These are phyloP conservation scores for Cyberlindnera mississippiensis DNA, from an alignment of 805 yeast species.

Conservation along the genomic window DNA sequence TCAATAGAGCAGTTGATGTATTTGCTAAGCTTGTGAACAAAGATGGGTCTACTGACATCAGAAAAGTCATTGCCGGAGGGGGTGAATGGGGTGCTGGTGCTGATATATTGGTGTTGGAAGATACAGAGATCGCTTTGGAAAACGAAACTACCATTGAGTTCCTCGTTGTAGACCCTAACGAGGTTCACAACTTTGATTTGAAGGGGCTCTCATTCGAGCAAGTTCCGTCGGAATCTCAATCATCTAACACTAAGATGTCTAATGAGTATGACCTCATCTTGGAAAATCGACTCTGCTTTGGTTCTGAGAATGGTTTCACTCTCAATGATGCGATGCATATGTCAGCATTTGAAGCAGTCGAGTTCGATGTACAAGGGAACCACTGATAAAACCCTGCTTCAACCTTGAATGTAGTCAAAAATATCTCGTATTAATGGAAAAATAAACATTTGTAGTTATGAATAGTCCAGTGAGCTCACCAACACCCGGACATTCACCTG, in stretches of 20 bases:
- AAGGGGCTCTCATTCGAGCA: conserved; percentile 2
- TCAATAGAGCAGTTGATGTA: conserved; percentile 8
- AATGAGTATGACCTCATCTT: conserved; percentile 1
- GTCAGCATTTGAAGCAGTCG: conserved; percentile 4
- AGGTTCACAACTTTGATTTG: background rate
- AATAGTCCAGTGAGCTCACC: no score
- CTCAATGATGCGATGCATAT: conserved; percentile 3
- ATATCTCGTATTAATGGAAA: no score
- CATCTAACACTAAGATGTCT: background rate
- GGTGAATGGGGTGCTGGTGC: conserved; percentile 13
- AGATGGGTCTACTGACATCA: background rate
- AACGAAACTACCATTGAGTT: conserved; percentile 1
- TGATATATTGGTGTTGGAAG: conserved; percentile 8
- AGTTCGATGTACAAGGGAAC: background rate
- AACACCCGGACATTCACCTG: no score
- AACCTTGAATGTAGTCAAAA: no score
- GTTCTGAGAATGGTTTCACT: conserved; percentile 6
- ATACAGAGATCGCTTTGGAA: background rate
- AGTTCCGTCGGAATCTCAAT: background rate
- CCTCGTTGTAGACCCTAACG: conserved; percentile 3
- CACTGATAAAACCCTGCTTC: no score
- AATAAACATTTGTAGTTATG: no score
- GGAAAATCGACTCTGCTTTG: conserved; percentile 6
- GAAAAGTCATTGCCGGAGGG: conserved; percentile 13
- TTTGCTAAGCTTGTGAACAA: conserved; percentile 3